A percentile compares a stretch with the other conserved stretches of the same genome.
phyloP scores from a whole-genome alignment of 1,284 basidiomycete genomes.

The Chondrostereum purpureum region DNA sequence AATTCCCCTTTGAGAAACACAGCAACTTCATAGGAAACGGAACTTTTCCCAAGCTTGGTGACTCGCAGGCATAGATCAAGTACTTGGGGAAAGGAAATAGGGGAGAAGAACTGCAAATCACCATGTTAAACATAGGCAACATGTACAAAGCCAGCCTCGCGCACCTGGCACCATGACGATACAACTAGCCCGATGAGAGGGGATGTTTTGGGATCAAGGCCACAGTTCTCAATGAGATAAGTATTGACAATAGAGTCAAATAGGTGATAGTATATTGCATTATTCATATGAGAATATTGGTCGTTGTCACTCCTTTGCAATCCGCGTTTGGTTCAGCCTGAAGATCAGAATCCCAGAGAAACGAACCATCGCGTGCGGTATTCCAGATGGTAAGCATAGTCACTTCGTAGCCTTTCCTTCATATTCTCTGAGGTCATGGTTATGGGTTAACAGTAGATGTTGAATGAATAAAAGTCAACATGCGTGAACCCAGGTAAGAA shows the following conservation, averaged over 20 bases:
- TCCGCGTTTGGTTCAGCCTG: conserved; percentile 1
- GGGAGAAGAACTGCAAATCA: conserved; percentile 48
- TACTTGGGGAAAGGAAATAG: conserved; percentile 61
- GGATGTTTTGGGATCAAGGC: conserved; percentile 41
- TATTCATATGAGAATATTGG: conserved; percentile 74
- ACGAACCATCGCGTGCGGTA: conserved; percentile 67
- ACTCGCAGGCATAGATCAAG: conserved; percentile 64
- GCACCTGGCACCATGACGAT: conserved; percentile 59
- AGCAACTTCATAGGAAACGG: conserved; percentile 69
- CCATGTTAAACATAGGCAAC: conserved; percentile 4
- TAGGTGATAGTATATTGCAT: conserved; percentile 71
- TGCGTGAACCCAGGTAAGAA: no score
- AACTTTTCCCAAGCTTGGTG: conserved; percentile 58
- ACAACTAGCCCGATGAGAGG: conserved; percentile 64
- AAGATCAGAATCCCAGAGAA: not conserved
- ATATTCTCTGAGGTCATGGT: no score
- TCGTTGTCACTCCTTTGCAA: conserved; percentile 69
- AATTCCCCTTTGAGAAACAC: conserved; percentile 52
- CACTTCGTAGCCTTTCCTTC: conserved; percentile 35
- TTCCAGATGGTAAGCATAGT: conserved; percentile 53
- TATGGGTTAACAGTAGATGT: no score
- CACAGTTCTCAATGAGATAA: conserved; percentile 58
- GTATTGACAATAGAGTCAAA: conserved; percentile 74
- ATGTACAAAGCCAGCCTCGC: conserved; percentile 11
- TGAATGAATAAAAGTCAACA: no score